A percentile compares a stretch with the other conserved stretches of the same genome.
Conservation (phyloP, 768 basidiomycete genomes). For the Austroboletus eburneus region DNA sequence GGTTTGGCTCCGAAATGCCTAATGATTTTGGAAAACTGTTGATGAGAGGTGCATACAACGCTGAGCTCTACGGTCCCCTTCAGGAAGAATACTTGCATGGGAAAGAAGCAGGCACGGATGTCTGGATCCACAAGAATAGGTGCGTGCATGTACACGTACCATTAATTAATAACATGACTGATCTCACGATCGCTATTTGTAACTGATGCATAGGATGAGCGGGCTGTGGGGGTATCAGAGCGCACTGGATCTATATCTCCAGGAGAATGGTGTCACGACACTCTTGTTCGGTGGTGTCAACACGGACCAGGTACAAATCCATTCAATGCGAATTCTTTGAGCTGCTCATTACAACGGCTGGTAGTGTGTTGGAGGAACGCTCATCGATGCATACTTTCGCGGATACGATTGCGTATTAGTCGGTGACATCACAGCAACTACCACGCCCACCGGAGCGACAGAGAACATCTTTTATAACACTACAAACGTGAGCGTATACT, state of each 20-base stretch:
- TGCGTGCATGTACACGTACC: constrained; percentile 13
- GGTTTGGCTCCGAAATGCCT: constrained; percentile 54
- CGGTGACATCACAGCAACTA: constrained; percentile 58
- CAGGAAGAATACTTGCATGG: constrained; percentile 53
- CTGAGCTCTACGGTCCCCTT: constrained; percentile 60
- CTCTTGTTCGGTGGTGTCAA: constrained; percentile 65
- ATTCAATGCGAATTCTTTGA: no score
- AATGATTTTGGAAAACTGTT: constrained; percentile 50
- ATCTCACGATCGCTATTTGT: no score
- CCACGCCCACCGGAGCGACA: constrained; percentile 52
- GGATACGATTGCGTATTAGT: constrained; percentile 63
- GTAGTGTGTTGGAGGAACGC: constrained; percentile 62
- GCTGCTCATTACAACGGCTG: no score
- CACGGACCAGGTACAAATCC: constrained; percentile 53
- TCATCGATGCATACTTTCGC: constrained; percentile 58
- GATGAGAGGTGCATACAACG: constrained; percentile 57
- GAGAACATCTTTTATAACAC: constrained; percentile 58
- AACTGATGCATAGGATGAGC: constrained; percentile 45
- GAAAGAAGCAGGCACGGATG: constrained; percentile 51
- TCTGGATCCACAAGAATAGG: constrained; percentile 75
- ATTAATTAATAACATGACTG: no score
- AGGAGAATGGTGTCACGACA: constrained; percentile 59
- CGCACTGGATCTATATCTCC: constrained; percentile 57
- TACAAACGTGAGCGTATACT: constrained; percentile 42
- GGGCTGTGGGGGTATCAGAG: constrained; percentile 63